Evolutionary conservation across 2,329 filamentous ascomycete species (phyloP).

Genomic region (Biscogniauxia sp.): DNA sequence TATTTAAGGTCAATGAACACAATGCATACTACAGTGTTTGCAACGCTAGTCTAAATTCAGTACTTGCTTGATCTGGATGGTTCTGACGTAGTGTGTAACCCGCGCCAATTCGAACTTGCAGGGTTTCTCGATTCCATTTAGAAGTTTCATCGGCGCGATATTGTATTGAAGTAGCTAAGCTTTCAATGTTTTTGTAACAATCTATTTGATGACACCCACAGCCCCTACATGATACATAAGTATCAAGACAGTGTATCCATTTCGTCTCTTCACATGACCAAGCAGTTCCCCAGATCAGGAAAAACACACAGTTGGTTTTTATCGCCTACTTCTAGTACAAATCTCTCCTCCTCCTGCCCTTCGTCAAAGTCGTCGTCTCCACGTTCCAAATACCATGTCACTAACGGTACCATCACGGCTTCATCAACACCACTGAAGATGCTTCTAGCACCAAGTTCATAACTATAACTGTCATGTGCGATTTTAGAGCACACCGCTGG

Average conservation of each 20-base stretch:
- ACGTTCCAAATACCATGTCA: constrained; percentile 29
- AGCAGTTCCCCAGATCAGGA: too few relatives aligned
- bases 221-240: background rate
- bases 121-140: too few relatives aligned
- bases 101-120: background rate
- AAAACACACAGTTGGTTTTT: constrained; percentile 4
- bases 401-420: constrained; percentile 19
- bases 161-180: too few relatives aligned
- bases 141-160: too few relatives aligned
- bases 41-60: constrained; percentile 1
- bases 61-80: constrained; percentile 5
- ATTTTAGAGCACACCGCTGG: constrained; percentile 32
- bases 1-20: background rate
- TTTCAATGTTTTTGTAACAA: constrained; percentile 1
- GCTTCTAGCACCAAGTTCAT: constrained; percentile 35
- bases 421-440: constrained; percentile 26
- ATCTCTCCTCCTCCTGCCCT: constrained; percentile 17
- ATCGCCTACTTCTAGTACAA: constrained; percentile 19
- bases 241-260: too few relatives aligned
- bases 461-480: constrained; percentile 30
- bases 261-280: too few relatives aligned
- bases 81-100: constrained; percentile 4
- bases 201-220: constrained; percentile 14
- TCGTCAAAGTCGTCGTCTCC: constrained; percentile 32
- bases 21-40: too few relatives aligned